A percentile compares a stretch with the other conserved stretches of the same genome.
These are phyloP conservation scores for Diplotaxis tenuifolia DNA, from an alignment of 345 rosid species.

Conservation along the genomic window DNA sequence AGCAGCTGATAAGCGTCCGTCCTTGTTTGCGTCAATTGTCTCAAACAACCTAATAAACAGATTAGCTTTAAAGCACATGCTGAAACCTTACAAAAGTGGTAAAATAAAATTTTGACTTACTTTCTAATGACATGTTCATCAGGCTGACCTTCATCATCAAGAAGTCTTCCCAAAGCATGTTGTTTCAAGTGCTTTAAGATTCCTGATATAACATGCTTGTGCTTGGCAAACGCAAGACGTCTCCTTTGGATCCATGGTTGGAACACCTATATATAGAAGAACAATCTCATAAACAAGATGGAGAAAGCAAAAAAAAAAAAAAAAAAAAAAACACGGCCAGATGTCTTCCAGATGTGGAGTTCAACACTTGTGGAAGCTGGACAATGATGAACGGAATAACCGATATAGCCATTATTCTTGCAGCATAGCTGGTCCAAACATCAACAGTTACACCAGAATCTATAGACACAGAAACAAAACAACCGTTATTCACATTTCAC, in stretches of 20 bases:
- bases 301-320: background rate
- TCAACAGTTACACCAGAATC: constrained; percentile 77
- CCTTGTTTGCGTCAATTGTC: constrained; percentile 58
- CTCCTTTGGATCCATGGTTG: constrained; percentile 94
- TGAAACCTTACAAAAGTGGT: background rate
- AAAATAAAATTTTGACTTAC: constrained; percentile 39
- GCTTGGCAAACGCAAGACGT: constrained; percentile 70
- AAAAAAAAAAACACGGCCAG: constrained; percentile 55
- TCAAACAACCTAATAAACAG: constrained; percentile 55
- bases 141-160: constrained; percentile 59
- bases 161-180: constrained; percentile 69
- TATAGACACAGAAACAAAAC: constrained; percentile 24
- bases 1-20: constrained; percentile 41
- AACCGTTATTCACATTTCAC: background rate
- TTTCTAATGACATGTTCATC: constrained; percentile 42
- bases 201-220: constrained; percentile 71
- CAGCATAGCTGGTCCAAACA: constrained; percentile 77
- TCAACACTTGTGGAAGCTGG: constrained; percentile 69
- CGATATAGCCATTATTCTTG: constrained; percentile 78
- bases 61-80: background rate
- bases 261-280: constrained; percentile 42
- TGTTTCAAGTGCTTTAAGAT: constrained; percentile 60
- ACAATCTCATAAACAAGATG: constrained; percentile 17
- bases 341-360: constrained; percentile 71
- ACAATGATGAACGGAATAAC: constrained; percentile 80